Percentiles rank a stretch among this genome's conserved stretches.
These are phyloP conservation scores for Moesziomyces parantarcticus DNA, from an alignment of 1,284 basidiomycete genomes.

Conservation along the genomic window DNA sequence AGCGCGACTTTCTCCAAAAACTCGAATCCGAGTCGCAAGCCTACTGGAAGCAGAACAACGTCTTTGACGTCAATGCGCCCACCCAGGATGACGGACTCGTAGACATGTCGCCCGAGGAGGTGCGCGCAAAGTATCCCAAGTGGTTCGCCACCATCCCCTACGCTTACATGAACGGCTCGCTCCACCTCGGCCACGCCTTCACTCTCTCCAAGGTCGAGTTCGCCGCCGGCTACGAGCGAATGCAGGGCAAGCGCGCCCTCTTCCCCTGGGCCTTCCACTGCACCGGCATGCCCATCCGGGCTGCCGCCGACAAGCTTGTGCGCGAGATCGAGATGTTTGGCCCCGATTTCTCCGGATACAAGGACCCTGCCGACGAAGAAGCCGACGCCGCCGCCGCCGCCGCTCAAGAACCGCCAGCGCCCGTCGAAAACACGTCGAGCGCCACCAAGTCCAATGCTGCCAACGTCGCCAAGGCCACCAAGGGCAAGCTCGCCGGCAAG, in stretches of 20 bases:
- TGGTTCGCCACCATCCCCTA: slow-evolving; percentile 94
- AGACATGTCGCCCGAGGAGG: slow-evolving; percentile 60
- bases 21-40: slow-evolving; percentile 87
- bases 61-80: slow-evolving; percentile 87
- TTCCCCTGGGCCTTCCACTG: slow-evolving; percentile 95
- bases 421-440: slow-evolving; percentile 46
- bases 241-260: slow-evolving; percentile 92
- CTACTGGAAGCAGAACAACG: slow-evolving; percentile 75
- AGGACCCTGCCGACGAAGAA: slow-evolving; percentile 69
- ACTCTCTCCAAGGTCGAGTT: slow-evolving; percentile 99
- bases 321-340: slow-evolving; percentile 98
- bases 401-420: slow-evolving; percentile 63
- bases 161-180: slow-evolving; percentile 94
- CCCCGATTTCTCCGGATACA: slow-evolving; percentile 82
- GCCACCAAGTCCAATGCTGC: slow-evolving; percentile 47
- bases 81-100: slow-evolving; percentile 53
- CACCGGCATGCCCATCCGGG: slow-evolving; percentile 99
- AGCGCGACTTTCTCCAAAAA: slow-evolving; percentile 85
- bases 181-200: slow-evolving; percentile 98
- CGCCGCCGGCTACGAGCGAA: slow-evolving; percentile 90
- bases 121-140: slow-evolving; percentile 81
- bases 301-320: slow-evolving; percentile 95
- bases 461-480: slow-evolving; percentile 80
- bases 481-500: slow-evolving; percentile 94
- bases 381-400: slow-evolving; percentile 35